Evolutionary conservation across 805 yeast species (phyloP).

Genomic region (Clavispora santaluciae): DNA sequence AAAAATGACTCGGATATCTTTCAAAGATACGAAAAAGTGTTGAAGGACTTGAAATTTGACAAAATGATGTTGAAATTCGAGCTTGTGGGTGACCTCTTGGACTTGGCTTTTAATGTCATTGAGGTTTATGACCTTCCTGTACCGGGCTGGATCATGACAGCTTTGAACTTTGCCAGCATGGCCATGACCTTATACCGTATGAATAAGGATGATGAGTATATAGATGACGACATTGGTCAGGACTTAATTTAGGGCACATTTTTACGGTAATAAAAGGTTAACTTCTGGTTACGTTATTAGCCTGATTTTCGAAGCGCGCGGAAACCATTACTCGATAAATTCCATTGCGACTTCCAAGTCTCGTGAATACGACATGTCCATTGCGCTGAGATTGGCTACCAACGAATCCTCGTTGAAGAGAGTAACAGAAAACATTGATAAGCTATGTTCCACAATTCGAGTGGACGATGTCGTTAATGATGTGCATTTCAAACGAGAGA

Average conservation of each 20-base stretch:
- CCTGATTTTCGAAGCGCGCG: too few species aligned
- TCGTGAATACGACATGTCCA: conserved; percentile 5
- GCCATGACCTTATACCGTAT: conserved; percentile 44
- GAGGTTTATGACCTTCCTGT: conserved; percentile 32
- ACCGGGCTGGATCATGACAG: conserved; percentile 40
- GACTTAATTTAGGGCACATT: conserved; percentile 25
- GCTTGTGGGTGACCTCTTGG: conserved; percentile 38
- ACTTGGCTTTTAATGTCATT: conserved; percentile 35
- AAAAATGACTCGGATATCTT: conserved; percentile 20
- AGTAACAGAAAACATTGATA: background rate
- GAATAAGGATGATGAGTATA: conserved; percentile 44
- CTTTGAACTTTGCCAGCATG: conserved; percentile 39
- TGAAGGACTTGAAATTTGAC: conserved; percentile 40
- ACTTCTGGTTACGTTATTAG: too few species aligned
- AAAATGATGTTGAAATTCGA: conserved; percentile 38
- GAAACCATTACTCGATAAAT: background rate
- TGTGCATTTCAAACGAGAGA: background rate
- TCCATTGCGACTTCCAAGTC: background rate
- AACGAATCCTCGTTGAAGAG: background rate
- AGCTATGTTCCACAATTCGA: background rate
- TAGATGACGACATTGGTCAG: conserved; percentile 39
- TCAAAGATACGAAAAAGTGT: conserved; percentile 33
- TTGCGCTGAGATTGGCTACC: conserved; percentile 6
- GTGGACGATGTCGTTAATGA: background rate
- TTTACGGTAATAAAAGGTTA: background rate